Conservation (phyloP, 2,329 filamentous ascomycete genomes). For the Talaromyces sp. region DNA sequence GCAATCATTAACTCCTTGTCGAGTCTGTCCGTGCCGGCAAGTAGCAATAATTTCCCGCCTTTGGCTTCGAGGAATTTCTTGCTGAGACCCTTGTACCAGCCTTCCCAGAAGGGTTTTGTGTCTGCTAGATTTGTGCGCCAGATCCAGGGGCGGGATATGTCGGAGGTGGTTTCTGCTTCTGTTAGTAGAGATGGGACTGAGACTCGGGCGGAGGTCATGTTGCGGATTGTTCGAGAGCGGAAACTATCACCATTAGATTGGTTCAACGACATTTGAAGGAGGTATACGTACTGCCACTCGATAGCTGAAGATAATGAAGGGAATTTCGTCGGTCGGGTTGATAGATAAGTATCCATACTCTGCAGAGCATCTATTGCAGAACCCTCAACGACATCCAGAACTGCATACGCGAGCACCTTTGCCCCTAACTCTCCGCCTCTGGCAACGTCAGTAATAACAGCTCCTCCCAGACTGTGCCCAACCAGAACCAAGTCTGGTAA, state of each 20-base stretch:
- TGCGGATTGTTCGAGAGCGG: conserved; percentile 81
- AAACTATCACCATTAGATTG: conserved; percentile 47
- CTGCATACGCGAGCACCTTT: conserved; percentile 77
- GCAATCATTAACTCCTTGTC: conserved; percentile 93
- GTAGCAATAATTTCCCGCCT: conserved; percentile 78
- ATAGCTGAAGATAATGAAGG: conserved; percentile 75
- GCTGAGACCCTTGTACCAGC: conserved; percentile 87
- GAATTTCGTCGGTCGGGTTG: conserved; percentile 76
- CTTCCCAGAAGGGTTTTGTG: conserved; percentile 90
- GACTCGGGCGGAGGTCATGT: conserved; percentile 75
- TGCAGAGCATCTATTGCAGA: conserved; percentile 92
- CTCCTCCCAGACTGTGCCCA: conserved; percentile 89
- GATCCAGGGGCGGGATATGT: conserved; percentile 60
- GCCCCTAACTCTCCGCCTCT: conserved; percentile 63
- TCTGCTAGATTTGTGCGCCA: conserved; percentile 83
- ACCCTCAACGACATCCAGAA: conserved; percentile 93
- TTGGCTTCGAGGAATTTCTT: conserved; percentile 79
- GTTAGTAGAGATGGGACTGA: conserved; percentile 79
- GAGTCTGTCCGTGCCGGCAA: conserved; percentile 85
- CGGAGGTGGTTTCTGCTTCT: conserved; percentile 39
- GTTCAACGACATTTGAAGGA: neutral
- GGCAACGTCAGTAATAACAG: conserved; percentile 82
- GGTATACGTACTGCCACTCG: conserved; percentile 71
- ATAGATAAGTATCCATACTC: conserved; percentile 90
- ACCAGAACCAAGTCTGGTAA: conserved; percentile 78